A percentile compares a stretch with the other conserved stretches of the same genome.
Conservation (phyloP, 2,329 filamentous ascomycete genomes). For the Xylariaceae sp. region DNA sequence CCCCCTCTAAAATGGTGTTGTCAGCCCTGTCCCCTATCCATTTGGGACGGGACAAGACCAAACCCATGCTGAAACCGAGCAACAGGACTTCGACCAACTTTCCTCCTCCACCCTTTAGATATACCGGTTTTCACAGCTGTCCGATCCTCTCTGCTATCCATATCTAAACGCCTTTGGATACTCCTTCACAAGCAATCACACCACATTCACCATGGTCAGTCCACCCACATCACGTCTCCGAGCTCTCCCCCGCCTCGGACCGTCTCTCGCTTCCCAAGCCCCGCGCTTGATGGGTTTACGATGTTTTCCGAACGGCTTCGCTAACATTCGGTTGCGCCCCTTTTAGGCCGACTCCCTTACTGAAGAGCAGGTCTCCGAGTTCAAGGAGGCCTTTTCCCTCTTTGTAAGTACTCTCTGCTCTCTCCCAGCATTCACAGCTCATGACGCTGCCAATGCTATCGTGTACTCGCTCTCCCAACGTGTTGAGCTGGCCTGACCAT, state of each 20-base stretch:
- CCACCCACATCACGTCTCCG: not conserved
- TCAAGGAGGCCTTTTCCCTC: slow-evolving; percentile 99
- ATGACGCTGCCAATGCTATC: not conserved
- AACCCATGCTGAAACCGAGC: slow-evolving; percentile 8
- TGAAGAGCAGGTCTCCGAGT: slow-evolving; percentile 99
- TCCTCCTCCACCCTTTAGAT: slow-evolving; percentile 8
- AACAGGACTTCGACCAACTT: slow-evolving; percentile 6
- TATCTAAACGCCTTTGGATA: not conserved
- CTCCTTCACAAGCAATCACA: slow-evolving; percentile 9
- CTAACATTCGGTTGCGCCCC: slow-evolving; percentile 20
- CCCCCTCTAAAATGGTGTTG: slow-evolving; percentile 5
- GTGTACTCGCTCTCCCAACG: not conserved
- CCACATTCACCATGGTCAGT: slow-evolving; percentile 18
- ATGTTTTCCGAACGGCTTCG: slow-evolving; percentile 8
- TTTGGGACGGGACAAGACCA: not conserved
- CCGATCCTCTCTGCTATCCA: not conserved
- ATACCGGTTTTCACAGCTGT: not conserved
- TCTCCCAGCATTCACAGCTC: not conserved
- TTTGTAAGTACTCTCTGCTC: slow-evolving; percentile 67
- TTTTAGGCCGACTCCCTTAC: slow-evolving; percentile 91
- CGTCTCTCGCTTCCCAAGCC: slow-evolving; percentile 24
- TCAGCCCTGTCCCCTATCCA: slow-evolving; percentile 14
- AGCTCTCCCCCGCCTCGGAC: slow-evolving; percentile 17
- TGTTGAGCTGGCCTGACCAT: slow-evolving; percentile 16
- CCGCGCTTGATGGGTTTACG: slow-evolving; percentile 17